A percentile compares a stretch with the other conserved stretches of the same genome.
Evolutionary conservation across 148 eudicot species (phyloP).

Genomic region (Arbutus unedo): DNA sequence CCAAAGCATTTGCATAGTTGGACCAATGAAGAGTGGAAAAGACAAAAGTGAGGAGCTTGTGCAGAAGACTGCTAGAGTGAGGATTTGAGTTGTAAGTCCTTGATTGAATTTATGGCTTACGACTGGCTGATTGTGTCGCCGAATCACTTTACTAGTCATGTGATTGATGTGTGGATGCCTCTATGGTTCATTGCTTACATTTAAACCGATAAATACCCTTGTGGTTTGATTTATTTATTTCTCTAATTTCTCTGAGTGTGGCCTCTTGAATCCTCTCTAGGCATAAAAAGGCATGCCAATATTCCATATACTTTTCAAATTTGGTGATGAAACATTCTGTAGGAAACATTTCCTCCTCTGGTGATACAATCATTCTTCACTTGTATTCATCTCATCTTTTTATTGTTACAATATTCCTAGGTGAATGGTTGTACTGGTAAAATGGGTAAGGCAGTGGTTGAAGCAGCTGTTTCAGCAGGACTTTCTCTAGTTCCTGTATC

Average conservation of each 20-base stretch:
- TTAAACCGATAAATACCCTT: neutral
- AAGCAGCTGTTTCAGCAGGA: constrained; percentile 76
- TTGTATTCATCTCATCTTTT: neutral
- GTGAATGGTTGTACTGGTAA: constrained; percentile 89
- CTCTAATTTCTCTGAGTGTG: neutral
- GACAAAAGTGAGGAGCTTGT: no score
- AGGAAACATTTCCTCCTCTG: neutral
- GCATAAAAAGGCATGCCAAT: neutral
- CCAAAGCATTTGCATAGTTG: no score
- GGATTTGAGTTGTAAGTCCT: no score
- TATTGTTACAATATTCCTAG: constrained; percentile 29
- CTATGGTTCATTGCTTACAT: no score
- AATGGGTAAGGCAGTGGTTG: constrained; percentile 92
- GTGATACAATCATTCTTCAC: neutral
- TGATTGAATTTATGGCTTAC: no score
- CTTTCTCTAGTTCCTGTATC: constrained; percentile 67
- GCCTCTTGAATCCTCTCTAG: neutral
- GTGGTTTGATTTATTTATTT: neutral
- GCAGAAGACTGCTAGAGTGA: no score
- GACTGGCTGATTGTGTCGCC: no score
- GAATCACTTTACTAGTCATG: no score
- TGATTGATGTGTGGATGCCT: no score
- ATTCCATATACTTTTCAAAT: neutral
- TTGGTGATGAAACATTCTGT: neutral
- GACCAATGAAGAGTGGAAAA: no score